Percentiles rank a stretch among this genome's conserved stretches.
phyloP scores from a whole-genome alignment of 2,329 filamentous ascomycete genomes.

The Claviceps cyperi region DNA sequence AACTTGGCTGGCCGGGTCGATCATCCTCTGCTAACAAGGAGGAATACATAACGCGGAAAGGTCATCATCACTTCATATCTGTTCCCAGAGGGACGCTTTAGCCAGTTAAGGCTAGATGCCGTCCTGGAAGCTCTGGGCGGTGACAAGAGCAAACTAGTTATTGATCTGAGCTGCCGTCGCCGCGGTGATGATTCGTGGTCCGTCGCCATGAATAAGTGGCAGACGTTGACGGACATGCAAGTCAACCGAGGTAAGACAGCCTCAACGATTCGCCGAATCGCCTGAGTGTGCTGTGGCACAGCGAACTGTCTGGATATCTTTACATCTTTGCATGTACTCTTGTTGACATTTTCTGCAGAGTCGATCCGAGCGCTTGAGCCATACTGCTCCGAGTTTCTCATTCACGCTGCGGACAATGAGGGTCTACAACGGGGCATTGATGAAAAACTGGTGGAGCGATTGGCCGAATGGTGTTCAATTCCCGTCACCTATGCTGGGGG shows the following conservation, averaged over 20 bases:
- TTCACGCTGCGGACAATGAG: conserved; percentile 94
- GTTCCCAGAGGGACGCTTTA: conserved; percentile 75
- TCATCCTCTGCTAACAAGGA: not conserved
- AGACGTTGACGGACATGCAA: conserved; percentile 93
- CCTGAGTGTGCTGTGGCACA: not conserved
- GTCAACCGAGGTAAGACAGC: conserved; percentile 57
- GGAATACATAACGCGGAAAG: conserved; percentile 33
- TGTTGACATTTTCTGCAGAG: conserved; percentile 34
- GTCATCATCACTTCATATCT: conserved; percentile 95
- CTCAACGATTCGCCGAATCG: not conserved
- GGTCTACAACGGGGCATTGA: conserved; percentile 87
- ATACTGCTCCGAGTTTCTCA: conserved; percentile 91
- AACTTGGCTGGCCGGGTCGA: not conserved
- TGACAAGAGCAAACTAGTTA: conserved; percentile 70
- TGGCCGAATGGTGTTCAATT: conserved; percentile 78
- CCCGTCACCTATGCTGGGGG: conserved; percentile 95
- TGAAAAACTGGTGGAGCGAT: conserved; percentile 58
- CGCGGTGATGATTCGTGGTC: conserved; percentile 64
- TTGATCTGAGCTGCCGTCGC: conserved; percentile 82
- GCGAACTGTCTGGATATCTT: not conserved
- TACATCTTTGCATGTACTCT: not conserved
- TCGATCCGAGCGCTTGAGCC: conserved; percentile 71
- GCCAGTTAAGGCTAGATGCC: conserved; percentile 56
- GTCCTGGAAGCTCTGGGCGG: conserved; percentile 60
- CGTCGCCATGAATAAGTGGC: conserved; percentile 99